Base-by-base conservation (phyloP, 2,329 filamentous ascomycete genomes). In the Fusarium dimerum region DNA sequence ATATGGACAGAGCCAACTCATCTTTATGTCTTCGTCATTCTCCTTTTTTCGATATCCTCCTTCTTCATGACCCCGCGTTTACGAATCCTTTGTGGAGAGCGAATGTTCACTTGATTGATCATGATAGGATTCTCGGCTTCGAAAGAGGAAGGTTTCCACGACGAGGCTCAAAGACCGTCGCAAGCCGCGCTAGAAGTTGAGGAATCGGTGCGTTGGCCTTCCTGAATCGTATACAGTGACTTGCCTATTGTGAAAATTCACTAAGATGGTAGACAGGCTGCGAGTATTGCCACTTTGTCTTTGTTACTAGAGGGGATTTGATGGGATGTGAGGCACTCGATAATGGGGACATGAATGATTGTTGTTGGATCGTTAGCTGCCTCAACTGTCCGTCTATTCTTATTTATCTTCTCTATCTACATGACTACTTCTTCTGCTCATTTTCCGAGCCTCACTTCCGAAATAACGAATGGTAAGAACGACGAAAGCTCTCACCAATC, bases 131-230 rank as follows among this genome's bases (percentile, higher is more conserved):
- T 54, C 45, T 15, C 43, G 26, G 20, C 3, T 48, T 55, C 45
- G 13, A 48, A 63, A 55, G 15, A 59, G 62, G 62, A 30, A 64
- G 34, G 62, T 62, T 36, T 64, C 56, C 62, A 63, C 62, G 61
- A 51, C 43, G 45, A 40, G 16, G 41, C 54, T 36, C 5, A 15
- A 15, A 15, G 10, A 36, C 10, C 32, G 32, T 11, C 13, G 32
- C 32, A 11, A 36, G 10, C 32, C 13, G 13, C 32, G 11, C 32
- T 12, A 15, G 13, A 5, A 5, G 9, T 15, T 36, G 13, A 9
- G 11, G 32, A 11, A 11, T 36, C 11, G 4, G 13, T 36, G 10
- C 13, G 10, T 10, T 36, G 32, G 32, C 32, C 9, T 36, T 11
- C 32, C 32, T 15, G 32, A 36, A 36, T 36, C 32, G 32, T 36